Evolutionary conservation across 257 asterid species (phyloP).

Genomic region (Echium plantagineum): DNA sequence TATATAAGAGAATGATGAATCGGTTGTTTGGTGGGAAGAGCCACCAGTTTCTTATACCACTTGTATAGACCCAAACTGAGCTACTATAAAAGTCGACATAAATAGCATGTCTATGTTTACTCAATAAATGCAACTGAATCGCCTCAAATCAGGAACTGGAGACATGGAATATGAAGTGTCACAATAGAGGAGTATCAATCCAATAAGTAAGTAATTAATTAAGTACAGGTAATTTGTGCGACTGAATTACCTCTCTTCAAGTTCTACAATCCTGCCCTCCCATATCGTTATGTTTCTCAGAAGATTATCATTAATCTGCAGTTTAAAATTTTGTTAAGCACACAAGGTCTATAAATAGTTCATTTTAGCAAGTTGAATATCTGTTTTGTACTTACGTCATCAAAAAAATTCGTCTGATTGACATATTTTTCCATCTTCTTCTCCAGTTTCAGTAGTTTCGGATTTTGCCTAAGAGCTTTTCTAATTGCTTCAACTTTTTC

Average conservation of each 20-base stretch:
- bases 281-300: constrained; percentile 60
- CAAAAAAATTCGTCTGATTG: constrained; percentile 67
- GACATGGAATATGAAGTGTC: no score
- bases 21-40: no score
- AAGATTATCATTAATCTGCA: constrained; percentile 85
- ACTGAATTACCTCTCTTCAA: constrained; percentile 46
- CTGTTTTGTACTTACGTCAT: constrained; percentile 46
- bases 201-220: no score
- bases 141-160: no score
- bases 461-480: constrained; percentile 63
- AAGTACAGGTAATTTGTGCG: background rate
- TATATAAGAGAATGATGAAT: no score
- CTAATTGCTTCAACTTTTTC: constrained; percentile 50
- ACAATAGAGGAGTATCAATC: no score
- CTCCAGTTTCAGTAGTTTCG: constrained; percentile 65
- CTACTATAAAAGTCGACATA: no score
- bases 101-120: no score
- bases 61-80: no score
- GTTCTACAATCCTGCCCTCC: constrained; percentile 55
- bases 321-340: background rate
- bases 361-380: constrained; percentile 3
- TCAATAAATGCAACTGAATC: no score
- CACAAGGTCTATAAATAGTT: constrained; percentile 10
- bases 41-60: no score
- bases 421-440: constrained; percentile 46